Percentiles rank a stretch among this genome's conserved stretches.
These are phyloP conservation scores for Colletotrichum tanaceti DNA, from an alignment of 2,329 filamentous ascomycete species.

Conservation along the genomic window DNA sequence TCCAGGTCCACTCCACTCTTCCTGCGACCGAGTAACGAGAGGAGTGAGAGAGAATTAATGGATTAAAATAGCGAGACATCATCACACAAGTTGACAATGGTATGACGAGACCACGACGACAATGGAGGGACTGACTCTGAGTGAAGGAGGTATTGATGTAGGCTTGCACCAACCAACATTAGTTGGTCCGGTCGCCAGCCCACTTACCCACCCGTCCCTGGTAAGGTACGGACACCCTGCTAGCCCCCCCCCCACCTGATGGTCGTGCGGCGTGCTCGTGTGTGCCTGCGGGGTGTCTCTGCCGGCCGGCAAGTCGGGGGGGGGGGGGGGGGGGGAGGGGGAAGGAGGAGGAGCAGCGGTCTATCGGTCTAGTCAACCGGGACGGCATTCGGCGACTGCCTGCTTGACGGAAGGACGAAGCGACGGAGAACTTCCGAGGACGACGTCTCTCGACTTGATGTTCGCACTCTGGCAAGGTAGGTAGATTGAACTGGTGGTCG, in stretches of 20 bases:
- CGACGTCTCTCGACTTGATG: not conserved
- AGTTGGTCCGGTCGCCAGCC: not conserved
- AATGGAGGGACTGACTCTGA: not conserved
- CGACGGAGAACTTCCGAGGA: conserved; percentile 7
- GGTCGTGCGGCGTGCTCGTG: conserved; percentile 6
- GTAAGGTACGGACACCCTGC: conserved; percentile 4
- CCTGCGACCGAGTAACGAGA: conserved; percentile 7
- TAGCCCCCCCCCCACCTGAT: conserved; percentile 17
- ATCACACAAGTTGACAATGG: not conserved
- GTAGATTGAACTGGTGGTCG: not conserved
- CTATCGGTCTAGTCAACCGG: not conserved
- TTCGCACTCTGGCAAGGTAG: not conserved
- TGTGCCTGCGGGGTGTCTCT: not conserved
- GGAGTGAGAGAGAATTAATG: not conserved
- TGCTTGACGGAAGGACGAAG: conserved; percentile 1
- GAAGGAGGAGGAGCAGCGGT: conserved; percentile 11
- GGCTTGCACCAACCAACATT: conserved; percentile 1
- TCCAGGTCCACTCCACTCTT: not conserved
- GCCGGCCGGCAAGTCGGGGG: conserved; percentile 19
- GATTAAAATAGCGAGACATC: not conserved
- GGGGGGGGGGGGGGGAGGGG: not conserved
- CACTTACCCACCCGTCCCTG: not conserved
- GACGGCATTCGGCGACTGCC: conserved; percentile 1
- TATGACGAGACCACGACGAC: conserved; percentile 1
- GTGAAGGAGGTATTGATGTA: conserved; percentile 1